phyloP scores from a whole-genome alignment of 352 stramenopile genomes.

The Globisporangium iwayamae region DNA sequence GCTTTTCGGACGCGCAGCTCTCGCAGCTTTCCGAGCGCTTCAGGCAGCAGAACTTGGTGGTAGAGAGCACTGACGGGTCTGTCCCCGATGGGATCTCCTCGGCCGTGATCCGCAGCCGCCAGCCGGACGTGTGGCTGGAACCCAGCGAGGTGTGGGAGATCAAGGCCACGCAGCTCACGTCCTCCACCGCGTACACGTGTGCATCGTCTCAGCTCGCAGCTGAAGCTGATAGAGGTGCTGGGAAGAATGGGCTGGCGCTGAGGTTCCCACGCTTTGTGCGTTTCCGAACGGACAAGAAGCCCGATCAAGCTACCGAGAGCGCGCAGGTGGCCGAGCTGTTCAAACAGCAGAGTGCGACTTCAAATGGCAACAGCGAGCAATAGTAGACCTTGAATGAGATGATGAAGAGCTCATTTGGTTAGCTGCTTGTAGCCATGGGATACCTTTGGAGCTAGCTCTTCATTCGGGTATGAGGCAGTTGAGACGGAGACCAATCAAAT shows the following conservation, averaged over 20 bases:
- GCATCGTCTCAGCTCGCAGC: conserved; percentile 40
- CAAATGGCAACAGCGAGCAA: conserved; percentile 3
- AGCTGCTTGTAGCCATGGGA: not conserved
- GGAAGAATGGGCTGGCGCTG: conserved; percentile 91
- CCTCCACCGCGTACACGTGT: conserved; percentile 94
- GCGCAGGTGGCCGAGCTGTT: conserved; percentile 89
- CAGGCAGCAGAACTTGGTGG: conserved; percentile 29
- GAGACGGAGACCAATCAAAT: not conserved
- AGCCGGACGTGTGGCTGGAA: conserved; percentile 93
- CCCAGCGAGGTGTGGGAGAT: conserved; percentile 97
- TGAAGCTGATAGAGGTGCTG: not conserved
- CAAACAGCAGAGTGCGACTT: conserved; percentile 33
- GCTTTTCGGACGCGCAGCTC: conserved; percentile 97
- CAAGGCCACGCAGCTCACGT: conserved; percentile 96
- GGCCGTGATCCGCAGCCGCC: conserved; percentile 52
- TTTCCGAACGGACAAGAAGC: conserved; percentile 94
- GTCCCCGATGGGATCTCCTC: conserved; percentile 56
- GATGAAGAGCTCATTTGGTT: not conserved
- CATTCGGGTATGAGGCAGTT: no score
- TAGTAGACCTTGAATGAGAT: not conserved
- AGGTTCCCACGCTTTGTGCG: conserved; percentile 98
- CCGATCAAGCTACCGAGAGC: conserved; percentile 92
- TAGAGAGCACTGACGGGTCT: conserved; percentile 21
- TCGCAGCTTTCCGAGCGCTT: conserved; percentile 57
- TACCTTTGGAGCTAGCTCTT: not conserved